Base-by-base conservation (phyloP, 495 filamentous ascomycete species). In the Parathielavia hyrcaniae region DNA sequence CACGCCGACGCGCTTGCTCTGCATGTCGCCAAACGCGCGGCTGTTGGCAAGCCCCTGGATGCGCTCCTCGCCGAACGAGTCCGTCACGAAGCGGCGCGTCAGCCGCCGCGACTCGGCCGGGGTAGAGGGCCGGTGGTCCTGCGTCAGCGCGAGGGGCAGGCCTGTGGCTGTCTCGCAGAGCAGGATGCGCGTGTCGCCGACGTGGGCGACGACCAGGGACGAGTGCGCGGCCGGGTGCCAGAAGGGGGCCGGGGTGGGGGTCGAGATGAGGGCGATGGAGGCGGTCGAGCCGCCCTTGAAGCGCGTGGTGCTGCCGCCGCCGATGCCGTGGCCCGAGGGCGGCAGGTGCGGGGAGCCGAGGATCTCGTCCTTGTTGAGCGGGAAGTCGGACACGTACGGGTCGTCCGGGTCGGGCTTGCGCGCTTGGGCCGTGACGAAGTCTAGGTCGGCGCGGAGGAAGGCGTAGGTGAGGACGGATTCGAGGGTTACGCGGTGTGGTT, bases 11-110 rank as follows among this genome's bases (percentile, higher is more conserved):
- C 90, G 88, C 70, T 98, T 98, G 38, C 85, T 87, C 52, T 80
- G 81, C 64, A 96, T 87, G 72, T 97, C 93, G 34, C 93, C 93
- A 64, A 98, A 97, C 3, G 91, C 79, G 7, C 93, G 88, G 10
- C 88, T 92, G 73, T 98, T 98, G 64, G 93, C 93, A 1, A 98
- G 82, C 0, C 92, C 91, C 52, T 83, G 83, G 75, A 98, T 90
- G 59, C 93, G 90, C 69, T 97, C 95, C 71, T 98, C 95, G 64
- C 93, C 93, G 66, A 97, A 97, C 16, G 89, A 93, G 69, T 98
- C 93, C 0, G 92, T 95, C 22, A 95, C 84, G 14, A 50, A 89
- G 65, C 88, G 97, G 51, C 91, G 86, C 6, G 91, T 85, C 35
- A 98, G 80, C 22, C 93, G 83, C 51, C 81, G 83, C 13, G 87